Evolutionary conservation across 441 rosid species (phyloP), one percentile per base, ranked within the genome.

Genomic region (Syzygium malaccense): DNA sequence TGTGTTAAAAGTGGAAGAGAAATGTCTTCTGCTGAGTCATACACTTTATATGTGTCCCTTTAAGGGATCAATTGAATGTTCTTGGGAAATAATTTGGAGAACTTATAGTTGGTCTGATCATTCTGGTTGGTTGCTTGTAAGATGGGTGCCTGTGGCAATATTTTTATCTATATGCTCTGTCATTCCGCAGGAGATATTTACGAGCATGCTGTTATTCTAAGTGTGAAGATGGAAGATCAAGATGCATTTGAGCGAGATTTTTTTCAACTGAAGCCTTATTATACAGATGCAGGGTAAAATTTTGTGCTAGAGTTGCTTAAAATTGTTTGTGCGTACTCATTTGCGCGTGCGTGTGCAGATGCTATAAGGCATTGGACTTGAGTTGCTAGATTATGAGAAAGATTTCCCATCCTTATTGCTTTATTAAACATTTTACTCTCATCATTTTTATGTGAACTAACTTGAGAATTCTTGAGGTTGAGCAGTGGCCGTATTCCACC

Each of bases 211-310:
- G 98, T 97, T 89, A 96, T 98, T 78, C 92, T 97, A 11, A 96
- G 98, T 80, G 98, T 98, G 25, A 95, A 95, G 94, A 92, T 91
- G 79, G 99, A 97, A 92, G 98, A 98, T 91, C 98, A 97, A 93
- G 98, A 95, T 88, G 98, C 97, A 56, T 98, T 98, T 93, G 98
- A 98, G 94, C 95, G 99, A 88, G 98, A 98, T 91, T 98, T 97
- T 93, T 97, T 93, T 92, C 99, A 98, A 95, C 90, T 98, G 93
- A 97, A 98, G 92, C 99, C 99, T 3, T 96, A 95, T 88, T 96
- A 96, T 87, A 96, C 98, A 4, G 99, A 98, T 92, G 98, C 98
- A 54, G 91, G 98, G 99, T 98, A 91, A 89, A 89, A 66, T 87
- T 85, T 55, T 53, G 25, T 85, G 62, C 86, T 32, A 14, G 6